phyloP scores from a whole-genome alignment of 2,329 filamentous ascomycete species.

The Fusarium ramigenum region DNA sequence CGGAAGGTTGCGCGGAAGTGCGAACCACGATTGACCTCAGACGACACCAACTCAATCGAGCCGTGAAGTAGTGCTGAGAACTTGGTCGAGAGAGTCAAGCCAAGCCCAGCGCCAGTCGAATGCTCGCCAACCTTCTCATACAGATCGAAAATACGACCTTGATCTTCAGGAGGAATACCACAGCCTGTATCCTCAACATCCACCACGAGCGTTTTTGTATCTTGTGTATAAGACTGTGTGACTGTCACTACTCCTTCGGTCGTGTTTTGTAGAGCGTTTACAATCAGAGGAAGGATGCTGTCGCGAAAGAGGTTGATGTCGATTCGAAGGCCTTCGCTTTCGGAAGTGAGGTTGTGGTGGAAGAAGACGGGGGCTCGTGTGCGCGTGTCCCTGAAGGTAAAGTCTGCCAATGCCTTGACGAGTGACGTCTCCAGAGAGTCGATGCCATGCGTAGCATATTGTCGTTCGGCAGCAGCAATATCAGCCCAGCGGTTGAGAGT shows the following conservation, averaged over 20 bases:
- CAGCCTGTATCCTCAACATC: slow-evolving; percentile 55
- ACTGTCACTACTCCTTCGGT: slow-evolving; percentile 49
- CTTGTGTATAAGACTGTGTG: slow-evolving; percentile 43
- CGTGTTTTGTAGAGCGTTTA: slow-evolving; percentile 55
- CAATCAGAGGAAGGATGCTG: slow-evolving; percentile 52
- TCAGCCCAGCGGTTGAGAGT: slow-evolving; percentile 53
- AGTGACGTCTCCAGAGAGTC: slow-evolving; percentile 22
- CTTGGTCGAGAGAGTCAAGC: slow-evolving; percentile 54
- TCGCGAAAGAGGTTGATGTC: slow-evolving; percentile 54
- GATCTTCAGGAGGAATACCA: slow-evolving; percentile 49
- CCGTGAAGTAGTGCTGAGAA: slow-evolving; percentile 54
- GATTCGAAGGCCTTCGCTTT: slow-evolving; percentile 44
- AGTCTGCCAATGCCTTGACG: slow-evolving; percentile 9
- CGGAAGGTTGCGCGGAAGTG: slow-evolving; percentile 48
- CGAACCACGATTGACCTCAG: slow-evolving; percentile 48
- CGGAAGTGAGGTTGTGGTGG: slow-evolving; percentile 15
- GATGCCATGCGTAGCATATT: slow-evolving; percentile 40
- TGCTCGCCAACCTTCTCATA: slow-evolving; percentile 54
- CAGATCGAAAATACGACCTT: slow-evolving; percentile 52
- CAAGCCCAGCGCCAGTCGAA: slow-evolving; percentile 53
- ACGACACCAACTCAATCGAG: slow-evolving; percentile 49
- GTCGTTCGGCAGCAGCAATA: slow-evolving; percentile 43
- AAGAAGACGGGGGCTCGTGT: slow-evolving; percentile 31
- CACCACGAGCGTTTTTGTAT: slow-evolving; percentile 46
- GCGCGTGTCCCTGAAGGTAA: slow-evolving; percentile 1